A percentile compares a stretch with the other conserved stretches of the same genome.
phyloP scores from a whole-genome alignment of 2,329 filamentous ascomycete genomes.

The Ascochyta koolunga region DNA sequence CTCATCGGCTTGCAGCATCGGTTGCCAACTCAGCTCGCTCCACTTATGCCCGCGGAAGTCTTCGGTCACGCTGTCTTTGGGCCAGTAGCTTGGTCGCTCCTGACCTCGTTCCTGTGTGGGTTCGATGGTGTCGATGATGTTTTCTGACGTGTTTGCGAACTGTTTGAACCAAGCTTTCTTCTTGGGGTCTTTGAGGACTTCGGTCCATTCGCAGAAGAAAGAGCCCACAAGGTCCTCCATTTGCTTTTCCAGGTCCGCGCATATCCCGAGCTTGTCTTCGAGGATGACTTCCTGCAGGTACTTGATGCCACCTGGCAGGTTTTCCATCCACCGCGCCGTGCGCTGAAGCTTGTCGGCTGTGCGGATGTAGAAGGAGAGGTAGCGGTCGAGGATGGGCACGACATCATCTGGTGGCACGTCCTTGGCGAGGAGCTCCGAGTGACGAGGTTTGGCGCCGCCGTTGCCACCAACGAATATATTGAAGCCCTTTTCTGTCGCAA shows the following conservation, averaged over 20 bases:
- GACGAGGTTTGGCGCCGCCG: constrained; percentile 82
- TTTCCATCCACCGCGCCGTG: constrained; percentile 87
- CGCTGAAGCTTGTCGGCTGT: constrained; percentile 89
- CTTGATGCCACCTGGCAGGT: constrained; percentile 79
- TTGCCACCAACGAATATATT: constrained; percentile 93
- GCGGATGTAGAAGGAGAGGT: constrained; percentile 91
- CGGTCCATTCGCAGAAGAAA: constrained; percentile 93
- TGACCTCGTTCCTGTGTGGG: constrained; percentile 75
- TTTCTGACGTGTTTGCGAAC: constrained; percentile 83
- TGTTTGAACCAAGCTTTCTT: constrained; percentile 75
- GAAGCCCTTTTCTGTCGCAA: constrained; percentile 90
- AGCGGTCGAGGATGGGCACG: constrained; percentile 83
- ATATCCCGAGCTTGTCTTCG: constrained; percentile 85
- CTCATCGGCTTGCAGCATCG: constrained; percentile 71
- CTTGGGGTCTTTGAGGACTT: constrained; percentile 73
- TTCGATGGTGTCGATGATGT: constrained; percentile 69
- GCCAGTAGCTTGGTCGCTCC: constrained; percentile 77
- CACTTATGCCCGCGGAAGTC: constrained; percentile 75
- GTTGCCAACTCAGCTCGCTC: constrained; percentile 77
- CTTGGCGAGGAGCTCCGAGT: constrained; percentile 82
- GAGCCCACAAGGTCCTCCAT: constrained; percentile 84
- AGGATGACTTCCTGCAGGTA: constrained; percentile 84
- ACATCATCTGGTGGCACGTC: constrained; percentile 85
- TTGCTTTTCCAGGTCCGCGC: constrained; percentile 80
- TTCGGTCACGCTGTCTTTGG: constrained; percentile 67